Evolutionary conservation across 2,329 filamentous ascomycete genomes (phyloP).

Genomic region (Penicillium fuscoglaucum): DNA sequence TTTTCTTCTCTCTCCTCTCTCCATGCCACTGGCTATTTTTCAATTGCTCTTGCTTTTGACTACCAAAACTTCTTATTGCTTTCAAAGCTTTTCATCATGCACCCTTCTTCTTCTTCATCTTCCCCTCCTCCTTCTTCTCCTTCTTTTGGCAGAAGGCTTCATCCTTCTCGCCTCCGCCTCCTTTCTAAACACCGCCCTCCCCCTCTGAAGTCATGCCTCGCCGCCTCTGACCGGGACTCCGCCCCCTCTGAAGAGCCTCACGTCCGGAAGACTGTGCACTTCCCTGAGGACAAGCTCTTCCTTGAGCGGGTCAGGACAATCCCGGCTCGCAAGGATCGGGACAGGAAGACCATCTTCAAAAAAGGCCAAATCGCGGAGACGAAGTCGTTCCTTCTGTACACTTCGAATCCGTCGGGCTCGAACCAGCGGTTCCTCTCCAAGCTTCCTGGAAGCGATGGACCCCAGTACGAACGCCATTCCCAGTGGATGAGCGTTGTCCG

Average conservation of each 20-base stretch:
- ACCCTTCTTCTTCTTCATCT: neutral
- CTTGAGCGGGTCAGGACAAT: neutral
- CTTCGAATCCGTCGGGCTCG: neutral
- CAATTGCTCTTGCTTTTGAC: neutral
- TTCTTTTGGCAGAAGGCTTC: neutral
- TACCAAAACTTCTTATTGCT: neutral
- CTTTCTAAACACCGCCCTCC: neutral
- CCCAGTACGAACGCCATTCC: neutral
- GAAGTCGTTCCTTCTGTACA: neutral
- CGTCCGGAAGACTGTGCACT: constrained; percentile 2
- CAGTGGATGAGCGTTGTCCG: neutral
- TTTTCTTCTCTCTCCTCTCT: constrained; percentile 5
- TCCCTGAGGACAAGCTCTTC: neutral
- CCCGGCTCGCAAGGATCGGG: neutral
- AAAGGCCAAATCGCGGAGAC: neutral
- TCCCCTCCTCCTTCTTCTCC: too few species aligned
- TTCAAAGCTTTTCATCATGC: constrained; percentile 1
- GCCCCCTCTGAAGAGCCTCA: neutral
- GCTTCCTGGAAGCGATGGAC: neutral
- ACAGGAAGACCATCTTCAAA: neutral
- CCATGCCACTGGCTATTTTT: constrained; percentile 9
- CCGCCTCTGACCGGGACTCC: neutral
- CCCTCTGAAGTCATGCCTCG: constrained; percentile 4
- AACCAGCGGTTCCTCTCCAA: constrained; percentile 2
- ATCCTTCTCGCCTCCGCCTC: neutral